A percentile compares a stretch with the other conserved stretches of the same genome.
Conservation (phyloP, 306 rosid genomes). For the Canavalia ensiformis region DNA sequence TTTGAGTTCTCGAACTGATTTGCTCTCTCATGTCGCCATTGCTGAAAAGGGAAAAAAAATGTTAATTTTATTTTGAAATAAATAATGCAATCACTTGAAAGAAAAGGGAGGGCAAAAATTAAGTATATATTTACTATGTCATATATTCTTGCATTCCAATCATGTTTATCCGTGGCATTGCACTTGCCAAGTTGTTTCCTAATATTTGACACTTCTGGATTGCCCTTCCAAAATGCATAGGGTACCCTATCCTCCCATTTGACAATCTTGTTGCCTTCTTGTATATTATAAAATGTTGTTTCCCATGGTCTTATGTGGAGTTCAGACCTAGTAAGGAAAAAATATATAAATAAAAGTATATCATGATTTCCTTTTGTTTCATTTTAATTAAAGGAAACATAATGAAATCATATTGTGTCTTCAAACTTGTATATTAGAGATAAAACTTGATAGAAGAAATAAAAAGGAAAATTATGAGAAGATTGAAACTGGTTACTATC, state of each 20-base stretch:
- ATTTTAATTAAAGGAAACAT: not conserved
- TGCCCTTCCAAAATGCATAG: constrained; percentile 68
- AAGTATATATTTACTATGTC: constrained; percentile 37
- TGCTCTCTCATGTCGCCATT: constrained; percentile 44
- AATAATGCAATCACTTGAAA: not conserved
- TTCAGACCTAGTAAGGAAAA: constrained; percentile 52
- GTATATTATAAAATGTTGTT: constrained; percentile 35
- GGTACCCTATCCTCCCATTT: constrained; percentile 63
- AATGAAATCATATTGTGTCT: not conserved
- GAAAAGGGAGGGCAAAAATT: not conserved
- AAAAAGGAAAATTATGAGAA: not conserved
- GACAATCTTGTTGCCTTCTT: constrained; percentile 49
- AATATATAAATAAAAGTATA: not conserved
- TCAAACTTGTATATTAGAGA: not conserved
- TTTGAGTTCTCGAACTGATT: constrained; percentile 45
- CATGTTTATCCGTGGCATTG: constrained; percentile 47
- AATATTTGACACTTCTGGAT: constrained; percentile 27
- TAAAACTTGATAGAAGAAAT: constrained; percentile 13
- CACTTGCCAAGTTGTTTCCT: constrained; percentile 50
- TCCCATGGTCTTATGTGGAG: constrained; percentile 60
- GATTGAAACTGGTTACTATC: too few relatives aligned
- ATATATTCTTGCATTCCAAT: constrained; percentile 60
- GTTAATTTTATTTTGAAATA: not conserved
- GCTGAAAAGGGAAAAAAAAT: constrained; percentile 39
- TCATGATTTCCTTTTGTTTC: not conserved